Percentiles rank a stretch among this genome's conserved stretches.
Conservation (phyloP, 2,329 filamentous ascomycete species). For the Neurospora sp. region DNA sequence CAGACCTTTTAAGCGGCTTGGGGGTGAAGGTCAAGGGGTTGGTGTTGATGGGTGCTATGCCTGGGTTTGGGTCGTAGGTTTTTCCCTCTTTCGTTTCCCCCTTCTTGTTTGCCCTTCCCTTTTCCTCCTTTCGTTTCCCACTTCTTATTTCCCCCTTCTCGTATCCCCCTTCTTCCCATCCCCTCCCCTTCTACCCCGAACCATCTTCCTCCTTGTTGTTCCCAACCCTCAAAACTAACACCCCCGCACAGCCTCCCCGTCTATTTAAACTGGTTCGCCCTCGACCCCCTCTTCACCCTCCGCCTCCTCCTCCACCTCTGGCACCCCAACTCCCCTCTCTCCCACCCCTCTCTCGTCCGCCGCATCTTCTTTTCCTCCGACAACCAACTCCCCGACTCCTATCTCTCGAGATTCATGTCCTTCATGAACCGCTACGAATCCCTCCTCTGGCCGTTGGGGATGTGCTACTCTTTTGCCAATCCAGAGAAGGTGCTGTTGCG, state of each 20-base stretch:
- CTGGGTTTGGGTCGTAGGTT: slow-evolving; percentile 38
- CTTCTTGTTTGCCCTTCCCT: not conserved
- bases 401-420: slow-evolving; percentile 32
- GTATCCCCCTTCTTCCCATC: not conserved
- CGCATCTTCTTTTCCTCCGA: slow-evolving; percentile 38
- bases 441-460: slow-evolving; percentile 41
- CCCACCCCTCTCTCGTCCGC: slow-evolving; percentile 37
- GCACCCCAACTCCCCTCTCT: slow-evolving; percentile 43
- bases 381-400: slow-evolving; percentile 26
- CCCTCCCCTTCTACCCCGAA: not conserved
- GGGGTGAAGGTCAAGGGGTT: slow-evolving; percentile 32
- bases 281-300: slow-evolving; percentile 39
- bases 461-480: slow-evolving; percentile 34
- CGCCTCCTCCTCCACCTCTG: slow-evolving; percentile 35
- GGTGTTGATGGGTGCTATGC: slow-evolving; percentile 36
- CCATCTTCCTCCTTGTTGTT: no score
- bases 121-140: not conserved
- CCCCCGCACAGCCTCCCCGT: slow-evolving; percentile 23
- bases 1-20: slow-evolving; percentile 6
- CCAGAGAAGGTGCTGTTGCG: slow-evolving; percentile 29
- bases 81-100: not conserved
- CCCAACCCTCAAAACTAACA: slow-evolving; percentile 2
- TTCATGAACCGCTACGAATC: slow-evolving; percentile 40
- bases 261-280: slow-evolving; percentile 34
- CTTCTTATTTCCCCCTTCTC: not conserved